phyloP scores from a whole-genome alignment of 441 rosid species.

The Lepidium campestre region DNA sequence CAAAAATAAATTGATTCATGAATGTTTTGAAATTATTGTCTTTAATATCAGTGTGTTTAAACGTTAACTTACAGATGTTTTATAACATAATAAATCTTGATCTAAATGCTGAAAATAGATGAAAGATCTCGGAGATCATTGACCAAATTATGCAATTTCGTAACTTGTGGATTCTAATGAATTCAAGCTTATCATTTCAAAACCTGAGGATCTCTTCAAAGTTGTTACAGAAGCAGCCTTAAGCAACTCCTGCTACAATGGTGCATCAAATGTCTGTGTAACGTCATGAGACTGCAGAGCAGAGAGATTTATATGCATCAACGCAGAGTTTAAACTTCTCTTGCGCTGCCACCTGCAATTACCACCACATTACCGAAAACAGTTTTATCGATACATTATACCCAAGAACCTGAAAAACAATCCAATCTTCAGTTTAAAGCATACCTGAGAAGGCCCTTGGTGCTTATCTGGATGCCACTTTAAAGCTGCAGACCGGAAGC shows the following conservation, averaged over 20 bases:
- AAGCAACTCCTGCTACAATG: neutral
- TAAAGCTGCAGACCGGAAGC: conserved; percentile 62
- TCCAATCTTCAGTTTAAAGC: neutral
- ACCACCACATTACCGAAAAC: neutral
- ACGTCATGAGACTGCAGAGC: conserved; percentile 15
- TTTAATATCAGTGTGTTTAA: neutral
- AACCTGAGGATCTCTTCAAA: neutral
- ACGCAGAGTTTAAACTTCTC: conserved; percentile 32
- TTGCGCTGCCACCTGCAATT: conserved; percentile 25
- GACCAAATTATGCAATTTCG: neutral
- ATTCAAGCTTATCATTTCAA: neutral
- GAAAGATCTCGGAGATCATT: neutral
- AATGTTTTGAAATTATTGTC: neutral
- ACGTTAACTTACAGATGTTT: neutral
- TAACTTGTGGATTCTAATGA: neutral
- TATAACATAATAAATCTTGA: neutral
- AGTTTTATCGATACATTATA: neutral
- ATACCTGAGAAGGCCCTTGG: conserved; percentile 68
- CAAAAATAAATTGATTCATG: neutral
- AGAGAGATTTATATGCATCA: conserved; percentile 31
- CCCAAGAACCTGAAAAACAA: neutral
- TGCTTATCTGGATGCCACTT: conserved; percentile 97
- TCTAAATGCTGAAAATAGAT: neutral
- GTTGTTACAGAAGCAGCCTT: neutral
- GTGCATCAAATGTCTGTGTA: neutral